These are phyloP conservation scores for Uronychia setigera DNA, from an alignment of 73 alveolate genomes.

Conservation along the genomic window DNA sequence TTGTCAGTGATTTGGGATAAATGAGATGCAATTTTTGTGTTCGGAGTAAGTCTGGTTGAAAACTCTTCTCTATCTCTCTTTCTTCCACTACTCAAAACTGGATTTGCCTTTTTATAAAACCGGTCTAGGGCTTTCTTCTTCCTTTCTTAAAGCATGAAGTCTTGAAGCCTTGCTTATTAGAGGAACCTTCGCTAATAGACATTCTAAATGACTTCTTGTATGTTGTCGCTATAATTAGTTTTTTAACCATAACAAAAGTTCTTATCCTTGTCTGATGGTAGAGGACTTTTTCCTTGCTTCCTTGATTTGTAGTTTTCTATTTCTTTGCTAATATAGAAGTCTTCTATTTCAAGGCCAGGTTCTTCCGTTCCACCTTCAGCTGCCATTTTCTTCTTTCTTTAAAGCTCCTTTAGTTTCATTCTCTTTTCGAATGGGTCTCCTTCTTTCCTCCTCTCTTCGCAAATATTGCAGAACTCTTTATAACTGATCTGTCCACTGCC, in stretches of 20 bases:
- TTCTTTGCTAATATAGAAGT: neutral
- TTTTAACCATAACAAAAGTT: neutral
- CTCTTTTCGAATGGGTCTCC: neutral
- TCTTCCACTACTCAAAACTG: no score
- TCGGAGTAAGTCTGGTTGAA: no score
- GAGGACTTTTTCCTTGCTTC: neutral
- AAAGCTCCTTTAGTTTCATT: neutral
- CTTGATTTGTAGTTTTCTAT: neutral
- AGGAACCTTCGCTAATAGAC: neutral
- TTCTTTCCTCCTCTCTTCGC: slow-evolving; percentile 19
- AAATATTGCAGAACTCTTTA: slow-evolving; percentile 20
- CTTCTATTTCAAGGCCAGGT: neutral
- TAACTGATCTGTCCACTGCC: slow-evolving; percentile 18
- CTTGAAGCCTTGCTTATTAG: neutral
- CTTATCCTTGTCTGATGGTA: neutral
- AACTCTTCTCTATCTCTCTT: no score
- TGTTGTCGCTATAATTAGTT: neutral
- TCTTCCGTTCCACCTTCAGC: neutral
- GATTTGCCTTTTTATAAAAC: no score
- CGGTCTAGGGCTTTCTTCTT: no score
- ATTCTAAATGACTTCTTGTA: neutral
- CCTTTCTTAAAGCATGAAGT: no score
- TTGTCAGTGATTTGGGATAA: no score
- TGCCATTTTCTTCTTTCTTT: neutral
- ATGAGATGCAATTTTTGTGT: no score